Conservation (phyloP, 805 yeast species). For the Tetrapisispora nanseiensis region DNA sequence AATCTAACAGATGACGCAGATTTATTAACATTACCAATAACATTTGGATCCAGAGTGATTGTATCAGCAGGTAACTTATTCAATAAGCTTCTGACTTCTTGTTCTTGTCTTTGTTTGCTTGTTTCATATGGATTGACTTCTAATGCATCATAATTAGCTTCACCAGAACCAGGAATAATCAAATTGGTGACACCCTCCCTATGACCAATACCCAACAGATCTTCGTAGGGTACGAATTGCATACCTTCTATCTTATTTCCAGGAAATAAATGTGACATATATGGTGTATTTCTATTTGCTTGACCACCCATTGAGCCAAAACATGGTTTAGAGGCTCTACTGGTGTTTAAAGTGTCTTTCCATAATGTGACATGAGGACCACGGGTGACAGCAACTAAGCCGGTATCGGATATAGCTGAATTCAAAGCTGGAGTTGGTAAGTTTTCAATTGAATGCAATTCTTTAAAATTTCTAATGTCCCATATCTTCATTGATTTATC, state of each 20-base stretch:
- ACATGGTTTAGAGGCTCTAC: conserved; percentile 40
- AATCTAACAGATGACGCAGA: conserved; percentile 55
- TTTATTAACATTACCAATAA: conserved; percentile 75
- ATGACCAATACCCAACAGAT: conserved; percentile 87
- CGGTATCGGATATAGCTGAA: conserved; percentile 75
- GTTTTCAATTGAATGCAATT: conserved; percentile 48
- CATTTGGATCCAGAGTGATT: conserved; percentile 80
- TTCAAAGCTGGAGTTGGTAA: conserved; percentile 80
- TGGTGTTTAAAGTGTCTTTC: conserved; percentile 64
- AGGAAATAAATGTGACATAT: conserved; percentile 82
- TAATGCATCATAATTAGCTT: conserved; percentile 90
- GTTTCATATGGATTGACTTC: conserved; percentile 91
- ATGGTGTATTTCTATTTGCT: conserved; percentile 49
- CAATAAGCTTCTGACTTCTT: conserved; percentile 75
- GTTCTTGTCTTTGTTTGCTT: conserved; percentile 84
- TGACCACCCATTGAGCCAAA: conserved; percentile 30
- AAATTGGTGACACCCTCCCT: conserved; percentile 68
- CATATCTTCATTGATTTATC: conserved; percentile 80
- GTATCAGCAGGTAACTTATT: conserved; percentile 89
- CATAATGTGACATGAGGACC: conserved; percentile 92
- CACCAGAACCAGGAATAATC: conserved; percentile 94
- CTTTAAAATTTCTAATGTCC: conserved; percentile 83
- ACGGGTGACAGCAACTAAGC: conserved; percentile 83
- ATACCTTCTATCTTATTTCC: conserved; percentile 61
- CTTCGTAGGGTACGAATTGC: conserved; percentile 88